Evolutionary conservation across 768 basidiomycete species (phyloP), one percentile per base, ranked within the genome.

Genomic region (Stropharia rugosoannulata): DNA sequence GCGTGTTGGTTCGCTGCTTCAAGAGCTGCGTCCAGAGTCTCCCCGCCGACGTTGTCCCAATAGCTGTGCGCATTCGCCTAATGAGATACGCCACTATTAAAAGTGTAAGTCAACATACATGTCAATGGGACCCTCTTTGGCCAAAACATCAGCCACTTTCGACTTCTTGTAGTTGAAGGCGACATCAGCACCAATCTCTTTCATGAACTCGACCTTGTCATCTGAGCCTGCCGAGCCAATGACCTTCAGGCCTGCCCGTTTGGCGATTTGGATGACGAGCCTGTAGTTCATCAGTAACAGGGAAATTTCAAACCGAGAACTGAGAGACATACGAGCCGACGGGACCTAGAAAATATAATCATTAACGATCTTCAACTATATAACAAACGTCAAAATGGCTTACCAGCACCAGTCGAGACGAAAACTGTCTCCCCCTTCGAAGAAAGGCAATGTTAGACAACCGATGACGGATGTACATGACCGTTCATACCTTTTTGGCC

Each of bases 111-210:
- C 37, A 60, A 72, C 49, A 42, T 60, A 77, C 73, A 76, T 66
- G 48, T 80, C 71, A 38, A 80, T 68, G 3, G 76, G 76, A 0
- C 86, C 86, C 58, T 88, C 76, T 59, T 75, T 76, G 58, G 67
- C 61, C 38, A 91, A 71, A 3, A 86, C 70, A 12, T 84, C 79
- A 0, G 61, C 62, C 0, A 80, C 81, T 46, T 70, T 70, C 0
- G 71, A 71, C 0, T 77, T 88, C 75, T 90, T 87, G 70, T 87
- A 89, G 68, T 90, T 87, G 74, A 89, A 89, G 0, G 77, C 81
- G 5, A 85, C 76, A 60, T 90, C 87, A 0, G 82, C 82, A 0
- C 87, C 88, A 15, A 87, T 59, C 1, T 75, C 74, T 48, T 75
- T 76, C 67, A 86, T 66, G 60, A 78, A 87, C 5, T 73, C 67